Evolutionary conservation across 2,329 filamentous ascomycete species (phyloP).

Genomic region (Immersiporthe knoxdaviesiana): DNA sequence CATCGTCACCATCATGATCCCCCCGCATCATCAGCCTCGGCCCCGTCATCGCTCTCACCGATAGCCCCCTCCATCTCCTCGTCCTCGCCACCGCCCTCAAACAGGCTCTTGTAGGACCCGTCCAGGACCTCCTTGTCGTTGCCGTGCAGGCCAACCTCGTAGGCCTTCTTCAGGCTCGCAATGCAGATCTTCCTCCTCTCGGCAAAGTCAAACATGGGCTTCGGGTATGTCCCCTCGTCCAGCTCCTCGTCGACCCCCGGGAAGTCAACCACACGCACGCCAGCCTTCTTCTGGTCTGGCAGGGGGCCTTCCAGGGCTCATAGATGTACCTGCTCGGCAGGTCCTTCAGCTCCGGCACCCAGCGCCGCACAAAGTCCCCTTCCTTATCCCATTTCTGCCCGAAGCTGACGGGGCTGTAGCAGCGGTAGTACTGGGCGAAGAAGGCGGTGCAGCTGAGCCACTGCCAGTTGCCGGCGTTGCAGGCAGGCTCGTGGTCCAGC

Average conservation of each 20-base stretch:
- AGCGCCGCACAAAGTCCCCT: conserved; percentile 65
- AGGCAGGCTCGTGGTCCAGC: conserved; percentile 74
- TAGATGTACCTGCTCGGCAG: conserved; percentile 74
- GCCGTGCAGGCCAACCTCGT: conserved; percentile 66
- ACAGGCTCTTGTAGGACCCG: conserved; percentile 58
- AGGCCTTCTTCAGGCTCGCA: conserved; percentile 71
- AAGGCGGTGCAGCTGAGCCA: conserved; percentile 79
- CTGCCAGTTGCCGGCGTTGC: conserved; percentile 78
- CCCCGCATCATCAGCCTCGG: conserved; percentile 39
- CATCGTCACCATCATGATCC: conserved; percentile 32
- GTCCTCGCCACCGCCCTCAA: conserved; percentile 43
- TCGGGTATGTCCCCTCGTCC: conserved; percentile 63
- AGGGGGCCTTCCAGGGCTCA: conserved; percentile 78
- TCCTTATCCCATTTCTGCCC: conserved; percentile 76
- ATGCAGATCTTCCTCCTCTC: conserved; percentile 66
- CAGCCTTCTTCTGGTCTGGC: conserved; percentile 68
- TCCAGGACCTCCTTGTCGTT: conserved; percentile 64
- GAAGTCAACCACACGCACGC: conserved; percentile 46
- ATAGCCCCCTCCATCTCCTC: conserved; percentile 46
- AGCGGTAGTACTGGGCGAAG: conserved; percentile 71
- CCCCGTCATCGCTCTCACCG: conserved; percentile 39
- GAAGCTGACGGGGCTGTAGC: conserved; percentile 72
- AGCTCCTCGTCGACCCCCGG: conserved; percentile 47
- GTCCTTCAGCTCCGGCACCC: conserved; percentile 66
- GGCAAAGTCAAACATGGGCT: conserved; percentile 77